Evolutionary conservation across 2,329 filamentous ascomycete genomes (phyloP).

Genomic region (Pseudogymnoascus sp.): DNA sequence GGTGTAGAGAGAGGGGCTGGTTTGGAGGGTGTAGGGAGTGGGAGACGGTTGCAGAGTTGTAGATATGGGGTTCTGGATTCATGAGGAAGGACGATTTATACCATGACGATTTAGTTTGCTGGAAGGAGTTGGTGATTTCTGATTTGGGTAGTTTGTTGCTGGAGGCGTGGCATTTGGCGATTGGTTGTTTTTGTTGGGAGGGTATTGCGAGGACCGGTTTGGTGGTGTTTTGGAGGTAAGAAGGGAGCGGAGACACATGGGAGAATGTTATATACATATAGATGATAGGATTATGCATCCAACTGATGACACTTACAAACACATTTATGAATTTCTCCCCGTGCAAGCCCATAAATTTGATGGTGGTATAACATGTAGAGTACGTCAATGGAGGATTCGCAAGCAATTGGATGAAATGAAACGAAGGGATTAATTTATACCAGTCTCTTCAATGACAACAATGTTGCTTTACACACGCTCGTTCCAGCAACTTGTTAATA

Average conservation of each 20-base stretch:
- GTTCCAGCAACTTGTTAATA: background rate
- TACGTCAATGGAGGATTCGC: background rate
- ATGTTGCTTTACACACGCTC: background rate
- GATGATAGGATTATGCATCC: background rate
- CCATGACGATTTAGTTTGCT: background rate
- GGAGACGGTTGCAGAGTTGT: conserved; percentile 11
- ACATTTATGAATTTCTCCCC: background rate
- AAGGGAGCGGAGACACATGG: background rate
- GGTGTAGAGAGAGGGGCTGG: conserved; percentile 22
- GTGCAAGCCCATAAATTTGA: background rate
- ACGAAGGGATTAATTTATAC: background rate
- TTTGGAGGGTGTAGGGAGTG: conserved; percentile 25
- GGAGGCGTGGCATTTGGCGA: background rate
- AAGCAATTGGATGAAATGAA: background rate
- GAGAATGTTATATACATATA: conserved; percentile 7
- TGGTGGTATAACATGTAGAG: background rate
- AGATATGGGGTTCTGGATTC: background rate
- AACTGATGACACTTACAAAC: background rate
- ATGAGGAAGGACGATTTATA: conserved; percentile 5
- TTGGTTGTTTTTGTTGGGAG: background rate
- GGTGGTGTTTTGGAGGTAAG: background rate
- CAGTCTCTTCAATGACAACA: background rate
- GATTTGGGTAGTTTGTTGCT: background rate
- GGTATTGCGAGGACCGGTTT: background rate
- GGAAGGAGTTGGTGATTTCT: background rate